These are phyloP conservation scores for Leptographium wingfieldii DNA, from an alignment of 2,329 filamentous ascomycete species.

Conservation along the genomic window DNA sequence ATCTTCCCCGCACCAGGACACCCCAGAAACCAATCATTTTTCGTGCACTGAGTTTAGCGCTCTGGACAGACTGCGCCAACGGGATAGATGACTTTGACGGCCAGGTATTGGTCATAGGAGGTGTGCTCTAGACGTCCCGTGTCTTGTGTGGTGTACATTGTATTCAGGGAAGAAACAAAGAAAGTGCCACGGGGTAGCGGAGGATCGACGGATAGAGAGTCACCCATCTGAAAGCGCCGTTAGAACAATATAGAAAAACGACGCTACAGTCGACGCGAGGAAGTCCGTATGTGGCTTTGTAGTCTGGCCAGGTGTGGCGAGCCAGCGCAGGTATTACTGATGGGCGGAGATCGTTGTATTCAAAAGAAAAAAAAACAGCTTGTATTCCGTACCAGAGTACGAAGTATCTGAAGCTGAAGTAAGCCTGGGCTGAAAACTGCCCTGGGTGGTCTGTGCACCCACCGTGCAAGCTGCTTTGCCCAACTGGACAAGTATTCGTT, in stretches of 20 bases:
- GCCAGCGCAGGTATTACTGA: no score
- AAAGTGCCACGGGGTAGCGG: no score
- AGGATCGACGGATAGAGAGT: not conserved
- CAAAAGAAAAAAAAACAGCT: no score
- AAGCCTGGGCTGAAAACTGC: no score
- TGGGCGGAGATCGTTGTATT: no score
- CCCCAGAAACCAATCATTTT: not conserved
- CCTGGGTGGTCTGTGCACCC: no score
- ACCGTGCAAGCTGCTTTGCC: no score
- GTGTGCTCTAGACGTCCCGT: not conserved
- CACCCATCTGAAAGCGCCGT: not conserved
- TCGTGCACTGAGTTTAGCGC: not conserved
- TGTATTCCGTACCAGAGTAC: no score
- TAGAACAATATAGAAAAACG: not conserved
- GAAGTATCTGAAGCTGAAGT: no score
- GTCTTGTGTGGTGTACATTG: not conserved
- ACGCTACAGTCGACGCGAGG: not conserved
- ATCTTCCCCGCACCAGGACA: not conserved
- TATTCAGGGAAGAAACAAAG: not conserved
- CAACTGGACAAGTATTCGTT: no score
- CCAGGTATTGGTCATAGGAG: not conserved
- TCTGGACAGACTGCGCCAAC: not conserved
- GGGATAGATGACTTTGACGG: not conserved
- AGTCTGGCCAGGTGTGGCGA: no score
- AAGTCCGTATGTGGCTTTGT: no score